A percentile compares a stretch with the other conserved stretches of the same genome.
These are phyloP conservation scores for Hypericum androsaemum DNA, from an alignment of 345 rosid species.

Conservation along the genomic window DNA sequence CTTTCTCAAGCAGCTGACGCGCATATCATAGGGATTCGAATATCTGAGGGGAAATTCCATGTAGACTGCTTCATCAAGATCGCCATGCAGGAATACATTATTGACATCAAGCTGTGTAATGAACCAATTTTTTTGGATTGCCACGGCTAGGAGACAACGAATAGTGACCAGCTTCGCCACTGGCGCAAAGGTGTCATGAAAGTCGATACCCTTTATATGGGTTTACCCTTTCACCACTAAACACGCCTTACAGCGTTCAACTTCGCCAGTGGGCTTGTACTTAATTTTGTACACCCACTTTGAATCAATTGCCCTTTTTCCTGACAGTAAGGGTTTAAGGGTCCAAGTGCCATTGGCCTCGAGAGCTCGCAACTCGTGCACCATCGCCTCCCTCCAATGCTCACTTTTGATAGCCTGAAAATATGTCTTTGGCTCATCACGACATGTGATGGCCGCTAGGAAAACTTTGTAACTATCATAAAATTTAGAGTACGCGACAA, in stretches of 20 bases:
- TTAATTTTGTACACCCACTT: neutral
- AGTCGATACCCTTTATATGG: neutral
- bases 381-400: neutral
- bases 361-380: neutral
- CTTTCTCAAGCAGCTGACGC: too few relatives aligned
- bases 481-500: neutral
- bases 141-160: neutral
- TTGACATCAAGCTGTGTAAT: too few relatives aligned
- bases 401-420: neutral
- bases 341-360: neutral
- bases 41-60: too few relatives aligned
- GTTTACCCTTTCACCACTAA: neutral
- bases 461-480: neutral
- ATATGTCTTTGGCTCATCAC: neutral
- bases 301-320: neutral
- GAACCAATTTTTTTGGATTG: neutral
- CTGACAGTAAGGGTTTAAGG: neutral
- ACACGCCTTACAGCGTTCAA: too few relatives aligned
- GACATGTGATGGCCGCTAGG: neutral
- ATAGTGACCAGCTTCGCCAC: too few relatives aligned
- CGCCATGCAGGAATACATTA: neutral
- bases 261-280: neutral
- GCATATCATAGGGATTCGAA: too few relatives aligned
- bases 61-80: neutral
- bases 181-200: too few relatives aligned